These are phyloP conservation scores for Metschnikowia cubensis DNA, from an alignment of 805 yeast species.

Conservation along the genomic window DNA sequence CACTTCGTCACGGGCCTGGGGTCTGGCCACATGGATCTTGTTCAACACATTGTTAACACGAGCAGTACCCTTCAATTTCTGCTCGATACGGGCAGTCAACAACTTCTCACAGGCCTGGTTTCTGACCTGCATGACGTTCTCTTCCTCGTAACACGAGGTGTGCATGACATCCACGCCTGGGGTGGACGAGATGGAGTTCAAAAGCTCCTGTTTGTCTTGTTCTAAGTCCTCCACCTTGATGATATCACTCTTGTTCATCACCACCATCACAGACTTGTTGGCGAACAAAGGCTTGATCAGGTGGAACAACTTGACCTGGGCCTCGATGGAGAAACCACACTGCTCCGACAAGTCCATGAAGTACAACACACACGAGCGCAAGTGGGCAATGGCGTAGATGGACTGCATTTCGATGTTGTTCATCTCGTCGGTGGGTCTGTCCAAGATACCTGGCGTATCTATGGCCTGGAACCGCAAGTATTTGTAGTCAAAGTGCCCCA, in stretches of 20 bases:
- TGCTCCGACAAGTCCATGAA: constrained; percentile 99
- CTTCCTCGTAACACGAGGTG: constrained; percentile 91
- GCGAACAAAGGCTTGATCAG: constrained; percentile 96
- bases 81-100: constrained; percentile 92
- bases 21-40: constrained; percentile 92
- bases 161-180: constrained; percentile 90
- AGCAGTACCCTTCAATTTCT: constrained; percentile 88
- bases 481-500: constrained; percentile 98
- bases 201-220: constrained; percentile 65
- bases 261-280: constrained; percentile 93
- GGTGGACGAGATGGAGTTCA: constrained; percentile 58
- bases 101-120: constrained; percentile 97
- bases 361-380: constrained; percentile 92
- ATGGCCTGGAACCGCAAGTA: constrained; percentile 97
- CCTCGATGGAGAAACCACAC: constrained; percentile 97
- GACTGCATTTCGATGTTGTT: constrained; percentile 99
- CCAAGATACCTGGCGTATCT: constrained; percentile 98
- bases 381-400: constrained; percentile 96
- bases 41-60: constrained; percentile 85
- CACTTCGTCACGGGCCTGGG: constrained; percentile 82
- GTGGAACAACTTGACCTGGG: constrained; percentile 94
- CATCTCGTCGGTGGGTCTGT: constrained; percentile 99
- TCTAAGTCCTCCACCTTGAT: constrained; percentile 80
- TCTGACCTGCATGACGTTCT: constrained; percentile 91
- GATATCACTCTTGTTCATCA: constrained; percentile 92